Conservation (phyloP, 257 asterid species). For the Rauvolfia tetraphylla region DNA sequence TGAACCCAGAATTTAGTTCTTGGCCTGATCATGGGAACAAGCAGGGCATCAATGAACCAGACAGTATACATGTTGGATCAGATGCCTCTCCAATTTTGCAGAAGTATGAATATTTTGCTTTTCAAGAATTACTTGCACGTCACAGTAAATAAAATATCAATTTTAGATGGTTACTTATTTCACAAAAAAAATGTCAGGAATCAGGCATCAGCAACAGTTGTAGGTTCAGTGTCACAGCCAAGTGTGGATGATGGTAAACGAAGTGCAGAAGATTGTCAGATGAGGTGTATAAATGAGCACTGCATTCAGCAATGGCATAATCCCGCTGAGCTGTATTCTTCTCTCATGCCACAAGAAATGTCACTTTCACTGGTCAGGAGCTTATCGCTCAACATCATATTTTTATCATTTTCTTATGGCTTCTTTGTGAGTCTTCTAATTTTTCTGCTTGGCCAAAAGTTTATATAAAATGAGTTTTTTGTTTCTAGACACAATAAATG, state of each 20-base stretch:
- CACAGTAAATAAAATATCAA: neutral
- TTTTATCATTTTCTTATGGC: neutral
- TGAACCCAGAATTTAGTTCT: conserved; percentile 14
- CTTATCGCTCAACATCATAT: neutral
- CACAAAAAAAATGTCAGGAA: conserved; percentile 11
- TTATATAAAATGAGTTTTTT: neutral
- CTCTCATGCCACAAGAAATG: conserved; percentile 1
- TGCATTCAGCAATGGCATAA: conserved; percentile 12
- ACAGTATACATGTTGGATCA: neutral
- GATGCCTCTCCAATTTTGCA: conserved; percentile 6
- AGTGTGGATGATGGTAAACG: neutral
- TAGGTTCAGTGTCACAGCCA: neutral
- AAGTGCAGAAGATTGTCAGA: neutral
- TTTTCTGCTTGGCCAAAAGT: neutral
- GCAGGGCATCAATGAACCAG: neutral
- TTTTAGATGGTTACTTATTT: neutral
- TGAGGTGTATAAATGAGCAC: conserved; percentile 2
- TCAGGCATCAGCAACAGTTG: conserved; percentile 1
- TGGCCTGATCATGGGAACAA: conserved; percentile 9
- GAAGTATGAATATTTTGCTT: conserved; percentile 2
- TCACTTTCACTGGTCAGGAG: conserved; percentile 7
- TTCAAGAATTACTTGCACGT: neutral
- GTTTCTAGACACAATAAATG: no score
- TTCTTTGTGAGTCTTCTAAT: neutral
- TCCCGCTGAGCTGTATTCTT: conserved; percentile 1